phyloP scores from a whole-genome alignment of 352 stramenopile species.

The Pythium volutum region DNA sequence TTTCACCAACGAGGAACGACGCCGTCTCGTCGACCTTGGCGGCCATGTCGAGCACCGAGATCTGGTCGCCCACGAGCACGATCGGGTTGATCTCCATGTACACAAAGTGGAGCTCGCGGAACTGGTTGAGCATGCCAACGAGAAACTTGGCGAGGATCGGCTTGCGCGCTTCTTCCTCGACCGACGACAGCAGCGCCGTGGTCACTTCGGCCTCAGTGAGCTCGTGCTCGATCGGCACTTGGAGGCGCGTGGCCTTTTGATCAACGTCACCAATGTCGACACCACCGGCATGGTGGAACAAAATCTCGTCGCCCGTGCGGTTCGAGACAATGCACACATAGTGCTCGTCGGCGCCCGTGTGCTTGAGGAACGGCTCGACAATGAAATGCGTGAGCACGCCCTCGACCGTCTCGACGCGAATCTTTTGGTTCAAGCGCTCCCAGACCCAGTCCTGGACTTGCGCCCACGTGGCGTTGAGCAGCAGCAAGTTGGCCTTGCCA shows the following conservation, averaged over 20 bases:
- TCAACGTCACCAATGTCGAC: constrained; percentile 96
- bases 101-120: constrained; percentile 95
- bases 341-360: constrained; percentile 92
- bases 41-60: constrained; percentile 95
- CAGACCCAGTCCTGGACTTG: constrained; percentile 94
- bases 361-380: constrained; percentile 95
- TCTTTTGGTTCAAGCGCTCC: constrained; percentile 91
- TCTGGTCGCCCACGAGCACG: constrained; percentile 89
- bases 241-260: constrained; percentile 88
- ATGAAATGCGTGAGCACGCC: constrained; percentile 96
- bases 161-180: constrained; percentile 71
- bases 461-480: constrained; percentile 92
- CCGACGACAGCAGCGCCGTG: constrained; percentile 66
- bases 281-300: constrained; percentile 95
- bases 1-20: constrained; percentile 89
- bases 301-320: constrained; percentile 93
- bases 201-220: constrained; percentile 75
- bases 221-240: constrained; percentile 77
- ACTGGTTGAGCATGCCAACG: constrained; percentile 88
- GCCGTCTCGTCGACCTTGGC: constrained; percentile 97
- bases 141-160: constrained; percentile 89
- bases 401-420: constrained; percentile 89
- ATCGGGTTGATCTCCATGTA: constrained; percentile 99
- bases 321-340: constrained; percentile 97
- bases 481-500: constrained; percentile 94